A percentile compares a stretch with the other conserved stretches of the same genome.
Conservation (phyloP, 345 rosid species). For the Rhodomyrtus tomentosa region DNA sequence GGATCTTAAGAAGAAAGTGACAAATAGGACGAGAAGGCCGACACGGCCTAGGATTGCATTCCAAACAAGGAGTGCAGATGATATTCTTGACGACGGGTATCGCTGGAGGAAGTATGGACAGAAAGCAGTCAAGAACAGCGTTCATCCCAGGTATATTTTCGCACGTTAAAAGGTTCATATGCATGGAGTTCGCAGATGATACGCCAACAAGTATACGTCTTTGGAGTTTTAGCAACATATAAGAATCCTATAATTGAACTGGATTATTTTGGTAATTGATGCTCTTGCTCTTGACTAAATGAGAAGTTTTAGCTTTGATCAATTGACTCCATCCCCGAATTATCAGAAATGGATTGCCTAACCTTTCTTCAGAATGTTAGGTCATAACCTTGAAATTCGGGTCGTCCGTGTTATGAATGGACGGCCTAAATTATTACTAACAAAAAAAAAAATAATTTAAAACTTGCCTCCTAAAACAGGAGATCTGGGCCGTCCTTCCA, state of each 20-base stretch:
- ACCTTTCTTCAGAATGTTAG: too few species aligned
- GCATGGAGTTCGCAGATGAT: neutral
- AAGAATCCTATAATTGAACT: neutral
- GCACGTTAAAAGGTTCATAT: neutral
- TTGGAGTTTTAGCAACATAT: neutral
- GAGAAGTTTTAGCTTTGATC: neutral
- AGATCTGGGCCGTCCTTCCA: too few species aligned
- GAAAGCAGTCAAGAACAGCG: conserved; percentile 50
- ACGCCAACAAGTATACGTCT: neutral
- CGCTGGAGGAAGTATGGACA: conserved; percentile 69
- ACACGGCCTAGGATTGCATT: conserved; percentile 49
- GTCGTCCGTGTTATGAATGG: too few species aligned
- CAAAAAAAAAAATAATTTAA: too few species aligned
- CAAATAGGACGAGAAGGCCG: conserved; percentile 20
- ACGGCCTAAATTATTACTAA: too few species aligned
- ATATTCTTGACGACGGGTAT: conserved; percentile 64
- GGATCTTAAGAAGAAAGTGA: conserved; percentile 18
- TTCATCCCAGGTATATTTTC: conserved; percentile 40
- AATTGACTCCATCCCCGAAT: neutral
- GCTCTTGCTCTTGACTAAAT: neutral
- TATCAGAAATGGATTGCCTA: too few species aligned
- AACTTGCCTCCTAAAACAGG: too few species aligned
- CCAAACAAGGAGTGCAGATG: conserved; percentile 54
- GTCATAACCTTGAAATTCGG: too few species aligned
- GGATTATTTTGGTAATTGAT: neutral